Conservation (phyloP, 2,329 filamentous ascomycete genomes). For the Arthrocladium fulminans region DNA sequence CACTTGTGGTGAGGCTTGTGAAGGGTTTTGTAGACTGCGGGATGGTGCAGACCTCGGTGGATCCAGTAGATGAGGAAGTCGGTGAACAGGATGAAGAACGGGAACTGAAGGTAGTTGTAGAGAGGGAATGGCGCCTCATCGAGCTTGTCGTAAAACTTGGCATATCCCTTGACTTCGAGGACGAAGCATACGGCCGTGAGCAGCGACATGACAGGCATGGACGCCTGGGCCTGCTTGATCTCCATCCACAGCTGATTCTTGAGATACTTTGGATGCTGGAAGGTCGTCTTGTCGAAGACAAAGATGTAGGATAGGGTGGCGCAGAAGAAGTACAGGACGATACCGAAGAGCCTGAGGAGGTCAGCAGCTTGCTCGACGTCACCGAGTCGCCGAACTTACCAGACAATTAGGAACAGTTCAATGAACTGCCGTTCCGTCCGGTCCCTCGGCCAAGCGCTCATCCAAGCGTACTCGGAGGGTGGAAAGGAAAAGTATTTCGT, state of each 20-base stretch:
- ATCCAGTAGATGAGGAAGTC: constrained; percentile 89
- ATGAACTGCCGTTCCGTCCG: constrained; percentile 65
- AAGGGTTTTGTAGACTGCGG: constrained; percentile 69
- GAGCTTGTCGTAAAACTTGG: constrained; percentile 76
- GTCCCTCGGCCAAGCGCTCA: constrained; percentile 68
- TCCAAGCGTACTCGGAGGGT: constrained; percentile 67
- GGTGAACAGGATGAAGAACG: constrained; percentile 78
- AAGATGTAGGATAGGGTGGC: constrained; percentile 76
- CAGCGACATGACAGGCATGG: constrained; percentile 75
- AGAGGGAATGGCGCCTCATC: constrained; percentile 64
- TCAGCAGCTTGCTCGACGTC: neutral
- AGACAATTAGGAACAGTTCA: constrained; percentile 75
- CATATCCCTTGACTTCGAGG: constrained; percentile 72
- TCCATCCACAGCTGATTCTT: constrained; percentile 86
- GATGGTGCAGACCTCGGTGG: constrained; percentile 76
- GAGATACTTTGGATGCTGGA: constrained; percentile 86
- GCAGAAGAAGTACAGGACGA: constrained; percentile 75
- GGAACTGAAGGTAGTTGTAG: constrained; percentile 78
- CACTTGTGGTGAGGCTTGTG: constrained; percentile 99
- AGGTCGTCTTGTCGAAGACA: constrained; percentile 83
- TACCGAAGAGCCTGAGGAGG: constrained; percentile 65
- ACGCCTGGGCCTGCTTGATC: constrained; percentile 66
- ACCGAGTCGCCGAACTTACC: constrained; percentile 46
- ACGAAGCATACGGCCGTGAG: constrained; percentile 76
- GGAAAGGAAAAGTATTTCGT: constrained; percentile 60